A percentile compares a stretch with the other conserved stretches of the same genome.
Conservation (phyloP, 169 alveolate genomes). For the Plasmodium knowlesi region DNA sequence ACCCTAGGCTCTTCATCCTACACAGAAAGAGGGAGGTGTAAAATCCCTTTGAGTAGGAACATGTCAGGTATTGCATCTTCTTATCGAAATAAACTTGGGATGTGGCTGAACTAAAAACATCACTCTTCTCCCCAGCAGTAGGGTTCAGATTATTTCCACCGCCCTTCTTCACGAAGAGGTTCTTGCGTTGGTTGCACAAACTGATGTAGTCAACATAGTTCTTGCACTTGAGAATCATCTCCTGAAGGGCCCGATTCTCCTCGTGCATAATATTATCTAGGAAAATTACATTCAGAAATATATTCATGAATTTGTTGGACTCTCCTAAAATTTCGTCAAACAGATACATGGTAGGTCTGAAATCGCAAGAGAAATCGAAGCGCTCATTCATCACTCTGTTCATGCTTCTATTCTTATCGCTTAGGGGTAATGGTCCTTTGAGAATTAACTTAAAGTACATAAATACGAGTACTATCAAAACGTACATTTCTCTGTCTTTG, state of each 20-base stretch:
- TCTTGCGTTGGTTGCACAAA: constrained; percentile 13
- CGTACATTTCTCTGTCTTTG: constrained; percentile 65
- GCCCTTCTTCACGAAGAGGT: neutral
- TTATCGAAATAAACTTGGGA: constrained; percentile 34
- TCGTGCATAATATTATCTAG: constrained; percentile 66
- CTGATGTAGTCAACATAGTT: constrained; percentile 32
- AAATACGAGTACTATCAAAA: constrained; percentile 47
- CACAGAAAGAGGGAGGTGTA: constrained; percentile 8
- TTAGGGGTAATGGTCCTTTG: constrained; percentile 64
- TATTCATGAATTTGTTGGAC: constrained; percentile 49
- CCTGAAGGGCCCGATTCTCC: constrained; percentile 30
- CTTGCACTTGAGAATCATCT: constrained; percentile 16
- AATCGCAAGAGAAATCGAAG: constrained; percentile 47
- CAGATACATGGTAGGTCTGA: constrained; percentile 72
- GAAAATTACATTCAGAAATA: constrained; percentile 44
- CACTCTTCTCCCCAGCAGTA: neutral
- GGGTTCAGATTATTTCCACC: neutral
- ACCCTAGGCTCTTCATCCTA: constrained; percentile 39
- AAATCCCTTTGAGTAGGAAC: constrained; percentile 57
- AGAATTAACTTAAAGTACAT: constrained; percentile 62
- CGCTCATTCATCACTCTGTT: constrained; percentile 69
- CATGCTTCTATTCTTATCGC: constrained; percentile 29
- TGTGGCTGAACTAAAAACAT: neutral
- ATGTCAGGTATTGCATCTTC: constrained; percentile 33
- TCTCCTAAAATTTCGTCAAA: constrained; percentile 66